Evolutionary conservation across 345 rosid genomes (phyloP), one percentile per base, ranked within the genome.

Genomic region (Syzygium grande): DNA sequence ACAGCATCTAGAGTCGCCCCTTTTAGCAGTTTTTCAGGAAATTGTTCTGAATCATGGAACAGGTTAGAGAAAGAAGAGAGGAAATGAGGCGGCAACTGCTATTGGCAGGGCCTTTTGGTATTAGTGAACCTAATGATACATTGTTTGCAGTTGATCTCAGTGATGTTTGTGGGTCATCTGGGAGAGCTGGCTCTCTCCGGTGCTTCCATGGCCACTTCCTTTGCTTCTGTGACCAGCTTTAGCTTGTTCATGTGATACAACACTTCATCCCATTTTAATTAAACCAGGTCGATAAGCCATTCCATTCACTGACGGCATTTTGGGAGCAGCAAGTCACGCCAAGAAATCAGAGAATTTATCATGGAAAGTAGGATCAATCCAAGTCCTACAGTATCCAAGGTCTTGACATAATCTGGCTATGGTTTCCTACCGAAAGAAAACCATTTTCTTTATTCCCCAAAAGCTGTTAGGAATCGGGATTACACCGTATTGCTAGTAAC

Each of bases 171-270:
- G 11, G 93, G 83, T 65, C 86, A 87, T 49, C 87, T 68, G 13
- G 87, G 88, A 7, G 86, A 86, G 84, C 56, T 91, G 61, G 68
- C 93, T 3, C 92, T 93, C 54, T 88, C 93, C 3, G 90, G 93
- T 59, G 92, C 94, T 88, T 89, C 92, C 4, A 87, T 92, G 43
- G 93, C 95, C 58, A 91, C 93, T 59, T 90, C 92, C 68, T 92
- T 92, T 9, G 90, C 92, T 89, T 91, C 90, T 1, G 93, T 92
- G 51, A 90, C 94, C 11, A 91, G 94, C 34, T 93, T 93, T 90
- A 86, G 89, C 84, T 89, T 93, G 61, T 77, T 92, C 89, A 94
- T 93, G 68, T 68, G 59, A 84, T 25, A 10, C 10, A 65, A 29
- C 38, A 8, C 41, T 65, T 30, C 43, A 29, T 65, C 78, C 22